Conservation (phyloP, 495 filamentous ascomycete genomes). For the Neurospora sp. region DNA sequence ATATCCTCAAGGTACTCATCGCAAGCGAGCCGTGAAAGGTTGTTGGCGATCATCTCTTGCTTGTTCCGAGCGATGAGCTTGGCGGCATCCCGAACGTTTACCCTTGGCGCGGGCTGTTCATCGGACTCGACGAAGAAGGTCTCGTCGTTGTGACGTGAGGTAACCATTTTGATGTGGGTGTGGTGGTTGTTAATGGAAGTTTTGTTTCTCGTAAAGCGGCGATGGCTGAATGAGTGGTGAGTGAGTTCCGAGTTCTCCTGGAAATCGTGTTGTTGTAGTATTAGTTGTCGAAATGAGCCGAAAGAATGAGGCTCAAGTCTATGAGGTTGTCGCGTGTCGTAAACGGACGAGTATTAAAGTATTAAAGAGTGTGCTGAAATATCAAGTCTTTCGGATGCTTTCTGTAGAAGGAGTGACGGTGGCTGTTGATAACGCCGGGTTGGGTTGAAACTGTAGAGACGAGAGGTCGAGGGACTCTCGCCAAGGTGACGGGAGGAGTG, state of each 20-base stretch:
- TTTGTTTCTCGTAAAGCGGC: slow-evolving; percentile 8
- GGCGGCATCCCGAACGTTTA: slow-evolving; percentile 58
- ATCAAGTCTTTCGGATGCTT: slow-evolving; percentile 14
- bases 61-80: slow-evolving; percentile 63
- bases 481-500: slow-evolving; percentile 20
- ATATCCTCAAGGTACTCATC: slow-evolving; percentile 92
- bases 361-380: slow-evolving; percentile 45
- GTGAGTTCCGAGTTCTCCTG: slow-evolving; percentile 41
- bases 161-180: slow-evolving; percentile 58
- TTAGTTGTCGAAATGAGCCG: slow-evolving; percentile 27
- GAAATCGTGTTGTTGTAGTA: slow-evolving; percentile 22
- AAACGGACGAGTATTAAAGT: slow-evolving; percentile 36
- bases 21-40: slow-evolving; percentile 68
- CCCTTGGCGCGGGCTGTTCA: slow-evolving; percentile 35
- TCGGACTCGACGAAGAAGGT: slow-evolving; percentile 84
- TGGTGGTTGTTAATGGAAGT: not conserved
- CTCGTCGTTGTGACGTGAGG: slow-evolving; percentile 39
- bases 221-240: slow-evolving; percentile 26
- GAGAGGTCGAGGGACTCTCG: slow-evolving; percentile 21
- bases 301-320: slow-evolving; percentile 28
- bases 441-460: slow-evolving; percentile 16
- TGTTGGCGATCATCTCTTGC: slow-evolving; percentile 75
- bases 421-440: slow-evolving; percentile 28
- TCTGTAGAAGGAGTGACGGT: slow-evolving; percentile 38
- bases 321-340: slow-evolving; percentile 13